These are phyloP conservation scores for Sporormia fimetaria DNA, from an alignment of 495 filamentous ascomycete species.

Conservation along the genomic window DNA sequence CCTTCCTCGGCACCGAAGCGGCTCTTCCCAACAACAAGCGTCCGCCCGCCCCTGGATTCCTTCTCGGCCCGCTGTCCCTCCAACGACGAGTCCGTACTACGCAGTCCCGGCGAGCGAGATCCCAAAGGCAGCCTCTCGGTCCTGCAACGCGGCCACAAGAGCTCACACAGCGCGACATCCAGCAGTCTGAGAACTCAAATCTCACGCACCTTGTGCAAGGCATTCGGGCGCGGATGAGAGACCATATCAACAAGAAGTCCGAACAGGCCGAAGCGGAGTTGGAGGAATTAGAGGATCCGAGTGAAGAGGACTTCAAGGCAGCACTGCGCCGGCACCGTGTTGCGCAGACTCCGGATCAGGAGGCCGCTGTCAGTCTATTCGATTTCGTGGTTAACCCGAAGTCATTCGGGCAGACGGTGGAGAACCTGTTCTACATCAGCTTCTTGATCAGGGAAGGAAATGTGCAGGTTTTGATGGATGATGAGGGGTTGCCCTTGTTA, in stretches of 20 bases:
- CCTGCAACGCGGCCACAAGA: constrained; percentile 57
- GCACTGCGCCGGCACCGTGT: constrained; percentile 47
- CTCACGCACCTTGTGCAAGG: constrained; percentile 58
- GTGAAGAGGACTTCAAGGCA: constrained; percentile 32
- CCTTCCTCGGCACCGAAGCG: constrained; percentile 63
- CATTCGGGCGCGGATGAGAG: constrained; percentile 38
- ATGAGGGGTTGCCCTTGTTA: constrained; percentile 55
- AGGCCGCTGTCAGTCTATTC: constrained; percentile 62
- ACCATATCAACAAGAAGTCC: constrained; percentile 31
- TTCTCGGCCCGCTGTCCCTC: constrained; percentile 79
- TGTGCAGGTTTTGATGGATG: constrained; percentile 53
- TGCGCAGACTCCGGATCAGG: constrained; percentile 30
- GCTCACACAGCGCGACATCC: constrained; percentile 56
- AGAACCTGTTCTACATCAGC: constrained; percentile 94
- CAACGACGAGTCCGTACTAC: constrained; percentile 68
- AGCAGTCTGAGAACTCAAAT: constrained; percentile 60
- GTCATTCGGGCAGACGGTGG: constrained; percentile 89
- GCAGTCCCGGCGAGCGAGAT: constrained; percentile 48
- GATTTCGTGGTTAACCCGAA: constrained; percentile 76
- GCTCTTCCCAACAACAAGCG: constrained; percentile 60
- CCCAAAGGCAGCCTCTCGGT: constrained; percentile 51
- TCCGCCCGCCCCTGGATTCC: constrained; percentile 69
- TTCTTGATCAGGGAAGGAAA: constrained; percentile 85
- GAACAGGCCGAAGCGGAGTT: constrained; percentile 26
- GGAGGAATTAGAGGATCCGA: constrained; percentile 19